These are phyloP conservation scores for Fusarium oxysporum DNA, from an alignment of 2,329 filamentous ascomycete species.

Conservation along the genomic window DNA sequence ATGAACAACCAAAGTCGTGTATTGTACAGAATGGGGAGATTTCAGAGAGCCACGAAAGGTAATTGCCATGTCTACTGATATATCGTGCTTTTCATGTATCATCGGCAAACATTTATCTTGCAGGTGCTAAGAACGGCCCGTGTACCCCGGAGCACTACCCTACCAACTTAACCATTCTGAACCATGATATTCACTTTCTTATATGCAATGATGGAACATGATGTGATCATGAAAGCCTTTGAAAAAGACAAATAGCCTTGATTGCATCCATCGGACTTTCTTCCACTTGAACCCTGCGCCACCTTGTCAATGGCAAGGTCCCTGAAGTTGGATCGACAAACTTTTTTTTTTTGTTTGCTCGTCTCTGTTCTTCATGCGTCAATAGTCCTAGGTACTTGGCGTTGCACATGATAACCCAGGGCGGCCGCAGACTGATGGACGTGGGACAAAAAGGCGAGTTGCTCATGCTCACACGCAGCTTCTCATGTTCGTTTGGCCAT, in stretches of 20 bases:
- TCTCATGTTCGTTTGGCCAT: slow-evolving; percentile 7
- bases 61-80: slow-evolving; percentile 10
- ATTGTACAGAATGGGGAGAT: not conserved
- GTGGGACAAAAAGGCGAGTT: slow-evolving; percentile 34
- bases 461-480: slow-evolving; percentile 20
- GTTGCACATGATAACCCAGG: slow-evolving; percentile 27
- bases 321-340: slow-evolving; percentile 20
- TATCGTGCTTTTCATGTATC: slow-evolving; percentile 6
- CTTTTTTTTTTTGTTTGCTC: slow-evolving; percentile 3
- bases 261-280: slow-evolving; percentile 7
- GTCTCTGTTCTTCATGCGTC: not conserved
- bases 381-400: not conserved
- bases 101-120: slow-evolving; percentile 16
- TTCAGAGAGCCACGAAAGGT: not conserved
- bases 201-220: slow-evolving; percentile 34
- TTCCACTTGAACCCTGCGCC: slow-evolving; percentile 24
- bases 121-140: slow-evolving; percentile 24
- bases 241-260: slow-evolving; percentile 3
- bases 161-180: slow-evolving; percentile 24
- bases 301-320: slow-evolving; percentile 18
- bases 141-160: slow-evolving; percentile 23
- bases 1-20: not conserved
- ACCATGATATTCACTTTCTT: slow-evolving; percentile 9
- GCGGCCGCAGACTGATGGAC: slow-evolving; percentile 24
- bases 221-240: slow-evolving; percentile 32